A percentile compares a stretch with the other conserved stretches of the same genome.
Evolutionary conservation across 2,329 filamentous ascomycete genomes (phyloP).

Genomic region (Aschersonia sp.): DNA sequence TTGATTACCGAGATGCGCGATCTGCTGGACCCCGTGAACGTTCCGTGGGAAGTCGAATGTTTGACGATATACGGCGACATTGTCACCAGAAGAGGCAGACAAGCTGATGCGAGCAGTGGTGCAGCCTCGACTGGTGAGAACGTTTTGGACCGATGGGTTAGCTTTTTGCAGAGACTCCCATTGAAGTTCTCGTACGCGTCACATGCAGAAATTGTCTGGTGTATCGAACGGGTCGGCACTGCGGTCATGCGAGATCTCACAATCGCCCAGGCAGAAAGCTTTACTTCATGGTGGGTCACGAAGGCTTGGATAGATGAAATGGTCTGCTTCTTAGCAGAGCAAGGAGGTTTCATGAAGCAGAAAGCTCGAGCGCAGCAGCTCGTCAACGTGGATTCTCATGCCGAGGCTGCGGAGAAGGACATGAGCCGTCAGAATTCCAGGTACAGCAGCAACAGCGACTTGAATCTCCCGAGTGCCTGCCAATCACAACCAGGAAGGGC

Average conservation of each 20-base stretch:
- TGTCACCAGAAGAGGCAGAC: conserved; percentile 29
- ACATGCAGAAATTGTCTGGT: conserved; percentile 60
- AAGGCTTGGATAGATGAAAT: conserved; percentile 96
- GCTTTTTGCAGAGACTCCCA: conserved; percentile 55
- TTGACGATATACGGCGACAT: conserved; percentile 46
- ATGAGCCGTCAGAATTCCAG: conserved; percentile 19
- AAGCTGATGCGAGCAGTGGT: conserved; percentile 11
- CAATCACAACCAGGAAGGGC: conserved; percentile 34
- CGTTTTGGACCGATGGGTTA: conserved; percentile 66
- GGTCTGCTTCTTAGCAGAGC: conserved; percentile 77
- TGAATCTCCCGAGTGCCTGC: conserved; percentile 26
- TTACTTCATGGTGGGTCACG: conserved; percentile 88
- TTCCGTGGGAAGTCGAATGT: conserved; percentile 50
- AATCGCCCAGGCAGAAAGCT: conserved; percentile 62
- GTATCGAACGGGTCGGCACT: conserved; percentile 61
- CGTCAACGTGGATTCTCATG: conserved; percentile 14
- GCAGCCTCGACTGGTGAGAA: conserved; percentile 35
- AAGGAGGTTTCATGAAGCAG: conserved; percentile 71
- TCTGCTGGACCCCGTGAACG: conserved; percentile 53
- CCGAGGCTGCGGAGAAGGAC: conserved; percentile 21
- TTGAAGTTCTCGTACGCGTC: conserved; percentile 60
- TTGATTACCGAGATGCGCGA: conserved; percentile 53
- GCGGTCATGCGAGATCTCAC: conserved; percentile 72
- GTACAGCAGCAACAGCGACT: conserved; percentile 29
- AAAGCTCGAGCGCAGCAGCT: conserved; percentile 22